phyloP scores from a whole-genome alignment of 2,329 filamentous ascomycete species.

The Hirsutella rhossiliensis region DNA sequence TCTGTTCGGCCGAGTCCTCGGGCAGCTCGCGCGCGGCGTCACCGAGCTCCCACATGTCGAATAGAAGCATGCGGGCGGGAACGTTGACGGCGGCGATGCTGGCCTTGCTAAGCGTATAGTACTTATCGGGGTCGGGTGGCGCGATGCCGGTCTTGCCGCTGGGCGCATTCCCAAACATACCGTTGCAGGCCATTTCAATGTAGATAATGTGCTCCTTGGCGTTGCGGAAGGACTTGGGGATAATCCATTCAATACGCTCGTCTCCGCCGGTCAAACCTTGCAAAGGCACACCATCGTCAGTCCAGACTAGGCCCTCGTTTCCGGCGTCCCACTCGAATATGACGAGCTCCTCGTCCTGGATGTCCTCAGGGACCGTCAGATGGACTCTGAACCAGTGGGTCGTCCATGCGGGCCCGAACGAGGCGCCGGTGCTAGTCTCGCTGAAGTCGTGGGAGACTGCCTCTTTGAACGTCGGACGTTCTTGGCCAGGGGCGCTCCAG shows the following conservation, averaged over 20 bases:
- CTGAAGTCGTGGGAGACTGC: conserved; percentile 65
- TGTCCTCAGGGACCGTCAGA: conserved; percentile 61
- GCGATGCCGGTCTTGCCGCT: conserved; percentile 71
- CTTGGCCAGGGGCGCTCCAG: conserved; percentile 69
- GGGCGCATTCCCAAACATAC: conserved; percentile 91
- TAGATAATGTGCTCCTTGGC: conserved; percentile 84
- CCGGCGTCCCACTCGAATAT: conserved; percentile 94
- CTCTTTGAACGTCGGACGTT: conserved; percentile 77
- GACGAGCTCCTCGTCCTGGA: conserved; percentile 67
- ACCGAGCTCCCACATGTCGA: conserved; percentile 93
- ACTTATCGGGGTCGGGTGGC: conserved; percentile 74
- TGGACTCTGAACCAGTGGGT: conserved; percentile 94
- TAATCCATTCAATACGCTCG: conserved; percentile 82
- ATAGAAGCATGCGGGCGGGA: conserved; percentile 68
- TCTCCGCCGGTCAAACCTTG: conserved; percentile 87
- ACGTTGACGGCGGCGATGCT: conserved; percentile 85
- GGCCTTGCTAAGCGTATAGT: conserved; percentile 63
- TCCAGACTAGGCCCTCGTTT: conserved; percentile 93
- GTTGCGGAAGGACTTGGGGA: conserved; percentile 71
- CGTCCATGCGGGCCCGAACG: conserved; percentile 89
- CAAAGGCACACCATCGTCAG: conserved; percentile 74
- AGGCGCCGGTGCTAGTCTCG: conserved; percentile 60
- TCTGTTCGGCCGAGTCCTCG: conserved; percentile 75
- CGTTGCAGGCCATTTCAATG: conserved; percentile 97
- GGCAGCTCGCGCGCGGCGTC: conserved; percentile 91